Evolutionary conservation across 257 asterid species (phyloP).

Genomic region (Solanum pimpinellifolium): DNA sequence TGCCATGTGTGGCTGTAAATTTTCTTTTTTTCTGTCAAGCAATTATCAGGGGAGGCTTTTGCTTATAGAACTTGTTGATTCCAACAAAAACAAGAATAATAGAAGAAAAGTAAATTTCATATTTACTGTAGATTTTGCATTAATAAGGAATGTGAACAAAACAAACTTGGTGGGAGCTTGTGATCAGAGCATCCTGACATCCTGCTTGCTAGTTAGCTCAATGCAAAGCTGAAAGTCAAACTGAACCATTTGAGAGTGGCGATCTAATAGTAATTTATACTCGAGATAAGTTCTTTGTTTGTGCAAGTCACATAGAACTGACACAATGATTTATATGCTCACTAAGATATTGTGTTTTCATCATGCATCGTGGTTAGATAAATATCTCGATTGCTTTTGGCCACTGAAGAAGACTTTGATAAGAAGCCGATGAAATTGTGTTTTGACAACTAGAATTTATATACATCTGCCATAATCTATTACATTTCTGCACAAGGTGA

Average conservation of each 20-base stretch:
- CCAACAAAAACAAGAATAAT: not conserved
- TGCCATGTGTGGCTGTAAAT: not conserved
- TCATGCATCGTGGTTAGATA: not conserved
- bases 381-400: not conserved
- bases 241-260: not conserved
- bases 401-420: not conserved
- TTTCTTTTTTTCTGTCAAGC: not conserved
- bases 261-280: not conserved
- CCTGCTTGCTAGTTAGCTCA: not conserved
- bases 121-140: not conserved
- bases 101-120: not conserved
- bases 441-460: not conserved
- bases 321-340: not conserved
- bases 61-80: not conserved
- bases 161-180: not conserved
- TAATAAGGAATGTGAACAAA: not conserved
- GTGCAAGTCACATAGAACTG: not conserved
- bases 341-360: not conserved
- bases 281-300: not conserved
- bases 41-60: not conserved
- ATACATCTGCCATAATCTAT: not conserved
- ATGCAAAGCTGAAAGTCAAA: not conserved
- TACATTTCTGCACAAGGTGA: not conserved
- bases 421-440: not conserved
- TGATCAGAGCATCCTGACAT: not conserved